phyloP scores from a whole-genome alignment of 1,284 basidiomycete species.

The Tranzscheliella williamsii region DNA sequence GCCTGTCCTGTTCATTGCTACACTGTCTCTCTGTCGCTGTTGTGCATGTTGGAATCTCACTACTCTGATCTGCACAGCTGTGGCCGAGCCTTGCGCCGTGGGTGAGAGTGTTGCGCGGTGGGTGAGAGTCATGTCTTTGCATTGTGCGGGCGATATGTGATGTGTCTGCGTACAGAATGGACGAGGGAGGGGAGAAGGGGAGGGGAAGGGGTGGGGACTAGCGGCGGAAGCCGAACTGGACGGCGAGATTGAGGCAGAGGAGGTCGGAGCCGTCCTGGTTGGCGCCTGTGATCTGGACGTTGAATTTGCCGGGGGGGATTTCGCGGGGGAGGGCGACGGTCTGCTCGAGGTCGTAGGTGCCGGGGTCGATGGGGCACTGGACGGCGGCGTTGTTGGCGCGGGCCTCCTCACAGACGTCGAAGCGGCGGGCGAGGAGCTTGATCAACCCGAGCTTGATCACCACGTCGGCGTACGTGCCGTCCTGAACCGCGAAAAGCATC shows the following conservation, averaged over 20 bases:
- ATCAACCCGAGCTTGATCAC: conserved; percentile 57
- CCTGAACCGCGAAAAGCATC: conserved; percentile 1
- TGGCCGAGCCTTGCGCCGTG: too few species aligned
- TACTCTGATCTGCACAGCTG: too few species aligned
- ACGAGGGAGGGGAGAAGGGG: background rate
- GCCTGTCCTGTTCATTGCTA: too few species aligned
- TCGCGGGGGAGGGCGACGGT: conserved; percentile 54
- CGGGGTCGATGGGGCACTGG: conserved; percentile 53
- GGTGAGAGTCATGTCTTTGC: too few species aligned
- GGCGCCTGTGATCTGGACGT: conserved; percentile 72
- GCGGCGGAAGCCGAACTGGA: conserved; percentile 64
- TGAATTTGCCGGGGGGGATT: conserved; percentile 70
- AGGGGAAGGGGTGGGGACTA: conserved; percentile 1
- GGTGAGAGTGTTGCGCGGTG: too few species aligned
- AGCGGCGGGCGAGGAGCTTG: conserved; percentile 41
- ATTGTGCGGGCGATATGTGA: too few species aligned
- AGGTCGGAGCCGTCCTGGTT: conserved; percentile 78
- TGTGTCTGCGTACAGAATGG: too few species aligned
- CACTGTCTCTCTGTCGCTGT: too few species aligned
- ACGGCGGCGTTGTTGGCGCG: conserved; percentile 50
- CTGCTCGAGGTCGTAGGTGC: conserved; percentile 52
- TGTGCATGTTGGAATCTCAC: too few species aligned
- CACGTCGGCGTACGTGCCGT: conserved; percentile 54
- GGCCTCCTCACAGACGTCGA: conserved; percentile 56
- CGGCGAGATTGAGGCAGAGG: conserved; percentile 75